A percentile compares a stretch with the other conserved stretches of the same genome.
phyloP scores from a whole-genome alignment of 352 stramenopile genomes.

The Pythium pyrilobum region DNA sequence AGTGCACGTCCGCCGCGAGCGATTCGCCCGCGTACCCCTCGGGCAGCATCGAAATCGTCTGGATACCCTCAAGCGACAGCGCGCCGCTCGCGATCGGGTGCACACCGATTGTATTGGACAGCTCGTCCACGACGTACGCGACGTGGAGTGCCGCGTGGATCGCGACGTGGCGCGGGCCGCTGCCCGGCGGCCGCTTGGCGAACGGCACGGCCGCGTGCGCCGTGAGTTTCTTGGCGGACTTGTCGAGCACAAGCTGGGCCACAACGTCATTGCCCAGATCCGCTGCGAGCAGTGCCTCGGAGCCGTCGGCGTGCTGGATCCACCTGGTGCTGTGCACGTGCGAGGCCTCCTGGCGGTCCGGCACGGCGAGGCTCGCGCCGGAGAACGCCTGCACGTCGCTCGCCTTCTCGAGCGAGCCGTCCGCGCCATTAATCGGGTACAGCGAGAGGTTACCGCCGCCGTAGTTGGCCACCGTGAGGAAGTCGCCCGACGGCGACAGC shows the following conservation, averaged over 20 bases:
- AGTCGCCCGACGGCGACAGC: constrained; percentile 36
- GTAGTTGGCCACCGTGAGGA: constrained; percentile 74
- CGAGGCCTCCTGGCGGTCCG: constrained; percentile 63
- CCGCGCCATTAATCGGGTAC: constrained; percentile 37
- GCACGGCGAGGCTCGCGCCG: constrained; percentile 37
- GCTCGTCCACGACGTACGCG: constrained; percentile 67
- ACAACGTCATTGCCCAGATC: constrained; percentile 71
- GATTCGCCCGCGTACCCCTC: constrained; percentile 29
- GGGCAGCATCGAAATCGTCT: constrained; percentile 65
- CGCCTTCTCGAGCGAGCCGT: constrained; percentile 43
- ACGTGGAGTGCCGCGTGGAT: constrained; percentile 45
- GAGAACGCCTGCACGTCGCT: constrained; percentile 43
- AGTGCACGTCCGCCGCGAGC: constrained; percentile 28
- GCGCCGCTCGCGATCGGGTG: constrained; percentile 41
- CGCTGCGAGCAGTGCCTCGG: constrained; percentile 35
- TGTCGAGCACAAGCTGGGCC: constrained; percentile 53
- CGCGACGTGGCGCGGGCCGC: constrained; percentile 71
- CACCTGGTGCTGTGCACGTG: constrained; percentile 79
- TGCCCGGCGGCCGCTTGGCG: constrained; percentile 35
- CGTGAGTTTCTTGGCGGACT: constrained; percentile 29
- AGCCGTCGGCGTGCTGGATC: constrained; percentile 18
- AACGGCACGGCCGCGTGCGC: constrained; percentile 32
- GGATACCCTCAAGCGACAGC: constrained; percentile 35
- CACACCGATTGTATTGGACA: constrained; percentile 62
- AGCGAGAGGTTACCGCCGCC: constrained; percentile 53